Base-by-base conservation (phyloP, 768 basidiomycete species). In the Termitomyces bulborhizus region DNA sequence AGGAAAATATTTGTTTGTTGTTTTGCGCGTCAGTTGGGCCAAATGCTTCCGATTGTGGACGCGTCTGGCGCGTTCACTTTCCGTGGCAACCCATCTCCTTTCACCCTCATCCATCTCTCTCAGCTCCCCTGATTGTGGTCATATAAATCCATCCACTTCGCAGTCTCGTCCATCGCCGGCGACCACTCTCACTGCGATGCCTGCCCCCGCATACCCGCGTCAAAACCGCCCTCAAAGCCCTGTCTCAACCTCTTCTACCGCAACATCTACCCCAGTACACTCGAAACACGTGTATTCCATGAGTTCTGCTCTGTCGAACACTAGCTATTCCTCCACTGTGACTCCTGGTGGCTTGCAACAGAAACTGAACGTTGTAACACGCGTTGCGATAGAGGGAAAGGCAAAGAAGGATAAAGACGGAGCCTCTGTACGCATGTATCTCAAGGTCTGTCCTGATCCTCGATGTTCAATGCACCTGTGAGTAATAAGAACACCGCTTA, bases 361-460 rank as follows among this genome's bases (percentile, higher is more conserved):
- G 48, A 84, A 79, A 63, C 63, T 84, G 49, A 88, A 88, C 64
- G 72, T 90, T 15, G 86, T 90, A 3, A 84, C 86, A 46, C 84
- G 86, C 49, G 77, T 90, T 32, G 83, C 82, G 24, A 81, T 91
- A 47, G 86, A 89, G 63, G 89, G 88, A 31, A 85, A 82, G 68
- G 82, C 83, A 21, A 85, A 81, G 68, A 78, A 79, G 53, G 81
- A 78, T 1, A 73, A 79, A 44, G 85, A 88, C 63, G 85, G 82
- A 39, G 86, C 81, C 36, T 72, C 80, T 16, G 79, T 91, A 49
- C 84, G 77, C 60, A 83, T 90, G 77, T 91, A 88, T 69, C 76
- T 92, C 60, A 91, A 88, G 76, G 89, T 87, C 56, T 48, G 60
- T 52, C 29, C n/a, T 49, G 36, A 31, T 46, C n/a, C 27, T 9